A percentile compares a stretch with the other conserved stretches of the same genome.
These are phyloP conservation scores for Ceriops zippeliana DNA, from an alignment of 345 rosid species.

Conservation along the genomic window DNA sequence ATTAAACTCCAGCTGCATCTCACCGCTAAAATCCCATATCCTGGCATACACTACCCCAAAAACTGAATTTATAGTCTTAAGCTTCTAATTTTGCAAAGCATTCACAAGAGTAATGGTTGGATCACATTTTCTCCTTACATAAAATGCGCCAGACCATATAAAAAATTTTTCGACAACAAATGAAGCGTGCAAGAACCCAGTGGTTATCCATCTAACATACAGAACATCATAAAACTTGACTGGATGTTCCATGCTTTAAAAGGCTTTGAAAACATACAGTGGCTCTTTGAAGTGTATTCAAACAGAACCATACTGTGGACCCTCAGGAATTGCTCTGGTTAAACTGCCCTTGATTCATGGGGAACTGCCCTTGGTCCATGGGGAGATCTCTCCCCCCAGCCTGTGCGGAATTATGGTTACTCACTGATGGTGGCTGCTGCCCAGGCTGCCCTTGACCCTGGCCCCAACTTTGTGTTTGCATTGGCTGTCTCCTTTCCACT, in stretches of 20 bases:
- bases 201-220: neutral
- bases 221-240: neutral
- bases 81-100: neutral
- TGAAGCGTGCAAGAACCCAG: neutral
- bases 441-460: conserved; percentile 24
- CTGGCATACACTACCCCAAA: neutral
- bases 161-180: no score
- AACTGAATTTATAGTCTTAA: neutral
- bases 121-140: neutral
- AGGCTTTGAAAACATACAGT: neutral
- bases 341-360: conserved; percentile 13
- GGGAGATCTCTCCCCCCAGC: conserved; percentile 2
- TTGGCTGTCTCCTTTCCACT: conserved; percentile 59
- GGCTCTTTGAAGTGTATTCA: no score
- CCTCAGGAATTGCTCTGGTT: conserved; percentile 9
- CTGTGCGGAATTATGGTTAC: conserved; percentile 6
- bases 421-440: conserved; percentile 20
- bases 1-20: no score
- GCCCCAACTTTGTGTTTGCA: conserved; percentile 31
- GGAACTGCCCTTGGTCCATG: conserved; percentile 11
- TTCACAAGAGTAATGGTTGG: neutral
- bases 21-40: neutral
- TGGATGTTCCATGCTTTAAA: neutral
- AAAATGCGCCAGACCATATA: no score
- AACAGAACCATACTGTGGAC: neutral